Conservation (phyloP, 148 eudicot genomes). For the Cornus suecica region DNA sequence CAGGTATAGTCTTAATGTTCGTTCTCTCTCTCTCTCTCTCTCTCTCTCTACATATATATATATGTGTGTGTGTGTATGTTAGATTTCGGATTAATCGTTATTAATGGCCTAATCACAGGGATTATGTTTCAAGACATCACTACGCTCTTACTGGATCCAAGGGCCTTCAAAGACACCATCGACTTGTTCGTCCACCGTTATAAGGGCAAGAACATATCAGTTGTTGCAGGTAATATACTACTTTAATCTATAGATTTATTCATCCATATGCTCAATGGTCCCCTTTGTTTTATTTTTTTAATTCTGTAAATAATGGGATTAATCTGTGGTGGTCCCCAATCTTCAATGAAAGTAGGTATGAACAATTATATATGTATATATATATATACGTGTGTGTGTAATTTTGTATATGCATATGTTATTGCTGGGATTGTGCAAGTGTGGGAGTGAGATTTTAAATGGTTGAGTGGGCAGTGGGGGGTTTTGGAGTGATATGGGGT, state of each 20-base stretch:
- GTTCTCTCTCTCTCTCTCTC: too few relatives aligned
- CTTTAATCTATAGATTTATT: not conserved
- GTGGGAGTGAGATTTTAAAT: constrained; percentile 27
- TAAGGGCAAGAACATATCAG: constrained; percentile 58
- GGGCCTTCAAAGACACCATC: constrained; percentile 80
- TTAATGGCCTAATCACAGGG: constrained; percentile 33
- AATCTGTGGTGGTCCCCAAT: not conserved
- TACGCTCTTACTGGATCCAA: constrained; percentile 65
- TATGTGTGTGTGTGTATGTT: not conserved
- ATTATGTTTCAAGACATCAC: constrained; percentile 93
- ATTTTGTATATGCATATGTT: too few relatives aligned
- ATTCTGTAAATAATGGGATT: not conserved
- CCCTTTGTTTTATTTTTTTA: not conserved
- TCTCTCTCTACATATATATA: too few relatives aligned
- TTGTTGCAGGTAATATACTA: constrained; percentile 64
- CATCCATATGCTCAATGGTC: not conserved
- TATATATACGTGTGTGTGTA: too few relatives aligned
- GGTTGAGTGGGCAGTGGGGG: constrained; percentile 23
- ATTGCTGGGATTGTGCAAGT: constrained; percentile 16
- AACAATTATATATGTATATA: not conserved
- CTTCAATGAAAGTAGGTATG: not conserved
- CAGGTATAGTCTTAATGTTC: too few relatives aligned
- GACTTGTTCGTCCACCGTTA: constrained; percentile 89
- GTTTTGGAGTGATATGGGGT: constrained; percentile 32
- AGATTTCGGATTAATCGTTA: not conserved